These are phyloP conservation scores for Rhododendron ferrugineum DNA, from an alignment of 148 eudicot genomes.

Conservation along the genomic window DNA sequence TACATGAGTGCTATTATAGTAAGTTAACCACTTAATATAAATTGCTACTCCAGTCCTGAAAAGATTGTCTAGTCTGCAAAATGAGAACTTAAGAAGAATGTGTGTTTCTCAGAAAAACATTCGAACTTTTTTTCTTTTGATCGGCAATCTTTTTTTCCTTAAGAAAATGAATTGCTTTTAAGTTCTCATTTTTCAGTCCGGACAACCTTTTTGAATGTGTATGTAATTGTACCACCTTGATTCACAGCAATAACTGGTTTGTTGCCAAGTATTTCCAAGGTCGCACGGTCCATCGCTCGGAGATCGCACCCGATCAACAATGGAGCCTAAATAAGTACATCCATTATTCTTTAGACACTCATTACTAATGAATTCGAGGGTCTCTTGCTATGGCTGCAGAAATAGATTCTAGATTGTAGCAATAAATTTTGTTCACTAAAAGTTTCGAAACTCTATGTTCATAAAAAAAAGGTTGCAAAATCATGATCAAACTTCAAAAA, in stretches of 20 bases:
- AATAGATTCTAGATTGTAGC: neutral
- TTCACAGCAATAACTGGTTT: constrained; percentile 74
- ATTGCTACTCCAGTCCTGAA: neutral
- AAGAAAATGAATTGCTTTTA: neutral
- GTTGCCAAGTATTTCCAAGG: constrained; percentile 47
- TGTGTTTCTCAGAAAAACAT: neutral
- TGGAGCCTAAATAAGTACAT: constrained; percentile 50
- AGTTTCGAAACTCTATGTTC: too few relatives aligned
- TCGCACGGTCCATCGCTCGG: constrained; percentile 36
- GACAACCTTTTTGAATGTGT: neutral
- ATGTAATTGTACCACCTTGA: constrained; percentile 44
- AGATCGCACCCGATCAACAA: constrained; percentile 83
- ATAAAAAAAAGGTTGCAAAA: too few relatives aligned
- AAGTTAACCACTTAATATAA: neutral
- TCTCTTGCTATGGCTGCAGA: neutral
- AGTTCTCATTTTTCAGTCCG: neutral
- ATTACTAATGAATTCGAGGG: neutral
- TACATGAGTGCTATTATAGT: neutral
- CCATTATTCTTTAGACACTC: neutral
- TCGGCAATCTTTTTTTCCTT: neutral
- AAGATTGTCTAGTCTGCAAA: neutral
- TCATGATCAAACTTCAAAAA: too few relatives aligned
- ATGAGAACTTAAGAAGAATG: neutral
- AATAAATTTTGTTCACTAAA: neutral
- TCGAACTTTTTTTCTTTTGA: too few relatives aligned